Conservation (phyloP, 2,329 filamentous ascomycete genomes). For the Diplodia scrobiculata region DNA sequence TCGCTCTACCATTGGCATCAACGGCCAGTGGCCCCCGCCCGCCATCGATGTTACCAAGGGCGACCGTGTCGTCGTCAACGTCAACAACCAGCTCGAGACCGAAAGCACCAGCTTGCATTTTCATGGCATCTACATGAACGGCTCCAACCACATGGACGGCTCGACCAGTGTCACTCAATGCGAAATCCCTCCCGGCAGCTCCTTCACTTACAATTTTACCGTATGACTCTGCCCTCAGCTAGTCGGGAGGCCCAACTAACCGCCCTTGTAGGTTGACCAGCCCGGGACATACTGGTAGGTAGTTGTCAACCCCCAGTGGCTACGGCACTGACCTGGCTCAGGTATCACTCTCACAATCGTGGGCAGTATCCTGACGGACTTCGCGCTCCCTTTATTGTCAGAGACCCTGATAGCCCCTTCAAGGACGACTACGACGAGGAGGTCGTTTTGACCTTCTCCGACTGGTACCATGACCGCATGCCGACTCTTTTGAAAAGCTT, state of each 20-base stretch:
- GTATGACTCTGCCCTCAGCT: conserved; percentile 41
- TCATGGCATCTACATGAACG: conserved; percentile 76
- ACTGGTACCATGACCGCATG: conserved; percentile 69
- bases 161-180: conserved; percentile 63
- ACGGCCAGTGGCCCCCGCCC: conserved; percentile 73
- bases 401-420: conserved; percentile 59
- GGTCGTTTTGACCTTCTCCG: conserved; percentile 67
- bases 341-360: conserved; percentile 66
- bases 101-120: conserved; percentile 70
- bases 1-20: conserved; percentile 66
- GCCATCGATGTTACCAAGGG: conserved; percentile 72
- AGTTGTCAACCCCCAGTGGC: not conserved
- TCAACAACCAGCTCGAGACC: conserved; percentile 68
- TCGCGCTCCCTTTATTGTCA: conserved; percentile 67
- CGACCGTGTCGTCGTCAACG: conserved; percentile 69
- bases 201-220: conserved; percentile 69
- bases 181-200: conserved; percentile 61
- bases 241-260: not conserved
- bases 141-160: conserved; percentile 74
- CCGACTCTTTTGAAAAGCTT: conserved; percentile 45
- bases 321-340: not conserved
- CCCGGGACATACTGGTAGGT: conserved; percentile 57
- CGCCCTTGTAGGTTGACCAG: conserved; percentile 49
- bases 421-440: conserved; percentile 61
- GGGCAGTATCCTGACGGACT: conserved; percentile 70